Conservation (phyloP, 345 rosid genomes). For the Eucalyptus victrix region DNA sequence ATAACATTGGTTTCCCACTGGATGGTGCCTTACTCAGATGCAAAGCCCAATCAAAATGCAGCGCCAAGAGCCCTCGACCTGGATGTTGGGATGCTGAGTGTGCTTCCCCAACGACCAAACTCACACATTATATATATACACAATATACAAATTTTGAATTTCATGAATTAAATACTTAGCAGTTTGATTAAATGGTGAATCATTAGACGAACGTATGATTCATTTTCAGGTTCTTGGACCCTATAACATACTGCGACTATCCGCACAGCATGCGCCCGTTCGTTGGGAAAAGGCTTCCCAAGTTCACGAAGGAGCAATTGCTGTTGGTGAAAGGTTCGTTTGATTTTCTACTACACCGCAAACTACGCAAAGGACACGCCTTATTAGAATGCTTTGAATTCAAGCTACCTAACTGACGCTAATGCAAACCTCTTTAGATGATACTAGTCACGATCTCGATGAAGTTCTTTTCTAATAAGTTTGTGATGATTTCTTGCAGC, state of each 20-base stretch:
- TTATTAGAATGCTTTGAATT: not conserved
- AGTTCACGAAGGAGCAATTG: constrained; percentile 17
- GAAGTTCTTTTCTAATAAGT: not conserved
- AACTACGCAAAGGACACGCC: constrained; percentile 7
- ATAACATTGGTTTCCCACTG: constrained; percentile 6
- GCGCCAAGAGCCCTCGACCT: constrained; percentile 19
- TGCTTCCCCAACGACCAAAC: not conserved
- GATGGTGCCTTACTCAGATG: constrained; percentile 8
- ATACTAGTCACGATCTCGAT: not conserved
- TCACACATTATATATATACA: not conserved
- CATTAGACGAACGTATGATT: not conserved
- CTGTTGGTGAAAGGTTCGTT: constrained; percentile 25
- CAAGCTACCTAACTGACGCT: constrained; percentile 18
- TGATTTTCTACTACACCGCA: constrained; percentile 36
- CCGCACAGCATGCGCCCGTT: constrained; percentile 13
- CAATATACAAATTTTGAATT: not conserved
- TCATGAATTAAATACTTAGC: no score
- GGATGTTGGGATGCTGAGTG: constrained; percentile 25
- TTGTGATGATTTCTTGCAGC: not conserved
- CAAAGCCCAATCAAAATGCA: not conserved
- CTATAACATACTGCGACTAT: constrained; percentile 20
- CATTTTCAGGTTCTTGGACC: constrained; percentile 21
- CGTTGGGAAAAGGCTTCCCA: constrained; percentile 22
- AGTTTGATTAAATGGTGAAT: not conserved
- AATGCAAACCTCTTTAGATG: not conserved